Conservation (phyloP, 371 early-diverging fungal genomes). For the Mortierella sp. region DNA sequence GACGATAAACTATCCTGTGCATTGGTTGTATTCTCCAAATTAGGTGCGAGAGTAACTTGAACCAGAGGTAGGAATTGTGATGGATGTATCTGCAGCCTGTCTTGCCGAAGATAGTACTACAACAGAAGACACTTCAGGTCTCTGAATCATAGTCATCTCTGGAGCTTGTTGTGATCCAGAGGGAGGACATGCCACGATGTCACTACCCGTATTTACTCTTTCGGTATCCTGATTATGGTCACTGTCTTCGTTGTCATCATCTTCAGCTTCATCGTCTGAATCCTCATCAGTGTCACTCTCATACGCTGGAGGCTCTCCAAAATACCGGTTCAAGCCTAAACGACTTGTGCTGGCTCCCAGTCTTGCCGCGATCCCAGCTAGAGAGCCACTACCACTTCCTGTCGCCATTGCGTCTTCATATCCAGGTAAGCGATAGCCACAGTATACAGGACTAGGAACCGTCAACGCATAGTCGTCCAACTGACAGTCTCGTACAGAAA, state of each 20-base stretch:
- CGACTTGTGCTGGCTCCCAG: constrained; percentile 11
- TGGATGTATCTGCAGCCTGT: background rate
- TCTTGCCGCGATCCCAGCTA: background rate
- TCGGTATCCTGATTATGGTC: background rate
- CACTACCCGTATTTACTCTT: background rate
- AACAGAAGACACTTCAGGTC: constrained; percentile 23
- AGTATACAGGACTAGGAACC: constrained; percentile 47
- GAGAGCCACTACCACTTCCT: background rate
- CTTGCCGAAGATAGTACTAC: background rate
- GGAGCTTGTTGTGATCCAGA: background rate
- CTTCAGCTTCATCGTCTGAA: constrained; percentile 1
- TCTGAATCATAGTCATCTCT: constrained; percentile 22
- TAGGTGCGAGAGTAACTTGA: no score
- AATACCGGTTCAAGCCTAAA: constrained; percentile 12
- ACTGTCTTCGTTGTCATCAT: background rate
- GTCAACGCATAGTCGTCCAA: constrained; percentile 42
- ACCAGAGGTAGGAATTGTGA: no score
- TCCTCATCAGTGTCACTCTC: constrained; percentile 27
- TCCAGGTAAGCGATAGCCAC: constrained; percentile 39
- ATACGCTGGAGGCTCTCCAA: constrained; percentile 33
- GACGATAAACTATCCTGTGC: no score
- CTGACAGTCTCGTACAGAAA: constrained; percentile 43
- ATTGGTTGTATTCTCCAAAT: no score
- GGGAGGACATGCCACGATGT: background rate
- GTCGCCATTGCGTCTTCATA: constrained; percentile 29